Percentiles rank a stretch among this genome's conserved stretches.
Evolutionary conservation across 163 green algal genomes (phyloP).

Genomic region (Scenedesmus sp.): DNA sequence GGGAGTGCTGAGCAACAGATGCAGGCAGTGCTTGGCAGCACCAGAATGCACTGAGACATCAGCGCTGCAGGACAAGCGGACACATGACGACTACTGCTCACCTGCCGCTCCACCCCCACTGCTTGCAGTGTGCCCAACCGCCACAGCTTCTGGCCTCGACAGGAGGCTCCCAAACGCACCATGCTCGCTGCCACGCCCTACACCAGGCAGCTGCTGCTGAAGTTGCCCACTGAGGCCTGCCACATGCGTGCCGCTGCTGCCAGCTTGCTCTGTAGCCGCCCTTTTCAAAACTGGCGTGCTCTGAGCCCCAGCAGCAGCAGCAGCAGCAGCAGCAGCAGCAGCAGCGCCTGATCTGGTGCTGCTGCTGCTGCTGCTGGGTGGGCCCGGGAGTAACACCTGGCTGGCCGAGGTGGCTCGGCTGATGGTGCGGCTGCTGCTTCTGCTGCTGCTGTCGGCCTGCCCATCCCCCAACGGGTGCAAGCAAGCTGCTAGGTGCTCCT

Average conservation of each 20-base stretch:
- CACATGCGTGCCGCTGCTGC: background rate
- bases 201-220: slow-evolving; percentile 4
- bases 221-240: background rate
- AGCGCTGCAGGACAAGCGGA: background rate
- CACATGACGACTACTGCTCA: background rate
- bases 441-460: slow-evolving; percentile 6
- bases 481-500: slow-evolving; percentile 57
- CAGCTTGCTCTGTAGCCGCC: background rate
- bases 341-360: background rate
- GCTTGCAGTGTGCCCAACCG: slow-evolving; percentile 8
- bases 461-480: slow-evolving; percentile 3
- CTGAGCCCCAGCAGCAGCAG: slow-evolving; percentile 4
- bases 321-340: slow-evolving; percentile 13
- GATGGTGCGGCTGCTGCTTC: background rate
- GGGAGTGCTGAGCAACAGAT: no score
- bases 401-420: background rate
- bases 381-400: background rate
- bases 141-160: background rate
- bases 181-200: background rate
- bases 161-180: slow-evolving; percentile 31
- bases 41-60: no score
- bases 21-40: no score
- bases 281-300: background rate
- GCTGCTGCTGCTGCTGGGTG: background rate
- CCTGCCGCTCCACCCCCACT: background rate